These are phyloP conservation scores for Quercus lobata DNA, from an alignment of 331 rosid genomes.

Conservation along the genomic window DNA sequence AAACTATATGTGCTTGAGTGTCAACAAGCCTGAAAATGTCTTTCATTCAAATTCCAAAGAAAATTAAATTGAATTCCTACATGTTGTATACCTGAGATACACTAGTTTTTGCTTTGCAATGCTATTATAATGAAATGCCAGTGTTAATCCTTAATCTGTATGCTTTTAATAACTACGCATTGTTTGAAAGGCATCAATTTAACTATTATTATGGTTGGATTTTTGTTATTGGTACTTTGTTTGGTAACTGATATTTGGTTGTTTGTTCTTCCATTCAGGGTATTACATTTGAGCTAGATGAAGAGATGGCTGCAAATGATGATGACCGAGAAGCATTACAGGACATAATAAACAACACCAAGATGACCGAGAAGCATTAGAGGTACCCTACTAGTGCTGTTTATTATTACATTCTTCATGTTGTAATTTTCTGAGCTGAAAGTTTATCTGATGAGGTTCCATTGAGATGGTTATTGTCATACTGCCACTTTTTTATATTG, in stretches of 20 bases:
- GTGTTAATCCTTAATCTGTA: background rate
- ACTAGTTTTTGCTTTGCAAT: too few species aligned
- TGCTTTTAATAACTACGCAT: too few species aligned
- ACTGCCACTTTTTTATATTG: background rate
- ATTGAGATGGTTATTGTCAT: background rate
- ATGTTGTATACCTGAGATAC: too few species aligned
- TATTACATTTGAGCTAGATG: conserved; percentile 71
- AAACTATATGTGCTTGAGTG: too few species aligned
- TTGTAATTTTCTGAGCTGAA: background rate
- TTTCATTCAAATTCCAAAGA: too few species aligned
- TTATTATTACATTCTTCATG: too few species aligned
- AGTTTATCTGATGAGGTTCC: background rate
- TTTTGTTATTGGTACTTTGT: background rate
- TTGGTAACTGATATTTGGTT: background rate
- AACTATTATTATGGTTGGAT: background rate
- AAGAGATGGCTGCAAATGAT: conserved; percentile 64
- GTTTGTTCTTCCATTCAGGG: conserved; percentile 52
- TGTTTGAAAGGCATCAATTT: background rate
- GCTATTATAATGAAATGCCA: background rate
- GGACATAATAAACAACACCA: conserved; percentile 77
- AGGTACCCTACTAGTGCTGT: too few species aligned
- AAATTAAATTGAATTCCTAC: too few species aligned
- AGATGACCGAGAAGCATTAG: background rate
- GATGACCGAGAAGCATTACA: conserved; percentile 69
- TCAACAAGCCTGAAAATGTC: too few species aligned